Percentiles rank a stretch among this genome's conserved stretches.
Conservation (phyloP, 768 basidiomycete genomes). For the Leccinum imitatum region DNA sequence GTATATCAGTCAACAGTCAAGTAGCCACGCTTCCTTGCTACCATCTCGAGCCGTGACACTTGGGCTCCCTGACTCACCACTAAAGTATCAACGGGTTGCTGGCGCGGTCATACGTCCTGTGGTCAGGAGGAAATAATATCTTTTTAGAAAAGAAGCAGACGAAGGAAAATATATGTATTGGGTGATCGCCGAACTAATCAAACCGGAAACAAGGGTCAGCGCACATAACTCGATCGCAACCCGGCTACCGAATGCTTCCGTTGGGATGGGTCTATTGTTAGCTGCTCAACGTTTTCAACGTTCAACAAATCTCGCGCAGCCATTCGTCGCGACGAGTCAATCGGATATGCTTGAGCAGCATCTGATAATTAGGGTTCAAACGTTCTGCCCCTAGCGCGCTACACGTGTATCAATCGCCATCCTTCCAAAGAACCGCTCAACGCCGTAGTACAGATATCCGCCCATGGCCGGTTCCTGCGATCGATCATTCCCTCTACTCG, state of each 20-base stretch:
- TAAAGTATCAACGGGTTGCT: background rate
- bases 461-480: constrained; percentile 1
- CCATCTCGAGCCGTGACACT: background rate
- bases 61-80: background rate
- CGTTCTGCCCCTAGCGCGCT: constrained; percentile 4
- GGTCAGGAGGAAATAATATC: background rate
- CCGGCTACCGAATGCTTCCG: background rate
- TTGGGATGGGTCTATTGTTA: constrained; percentile 9
- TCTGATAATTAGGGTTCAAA: constrained; percentile 7
- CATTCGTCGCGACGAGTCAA: constrained; percentile 8
- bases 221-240: constrained; percentile 9
- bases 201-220: constrained; percentile 1
- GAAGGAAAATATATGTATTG: background rate
- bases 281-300: background rate
- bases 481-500: constrained; percentile 4
- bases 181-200: constrained; percentile 18
- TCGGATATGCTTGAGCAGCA: background rate
- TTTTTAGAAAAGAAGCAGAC: background rate
- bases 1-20: background rate
- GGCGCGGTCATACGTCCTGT: background rate
- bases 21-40: background rate
- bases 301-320: constrained; percentile 2
- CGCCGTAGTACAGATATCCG: background rate
- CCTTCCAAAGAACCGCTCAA: constrained; percentile 3
- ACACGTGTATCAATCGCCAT: constrained; percentile 20